These are phyloP conservation scores for Cicer bijugum DNA, from an alignment of 306 rosid species.

Conservation along the genomic window DNA sequence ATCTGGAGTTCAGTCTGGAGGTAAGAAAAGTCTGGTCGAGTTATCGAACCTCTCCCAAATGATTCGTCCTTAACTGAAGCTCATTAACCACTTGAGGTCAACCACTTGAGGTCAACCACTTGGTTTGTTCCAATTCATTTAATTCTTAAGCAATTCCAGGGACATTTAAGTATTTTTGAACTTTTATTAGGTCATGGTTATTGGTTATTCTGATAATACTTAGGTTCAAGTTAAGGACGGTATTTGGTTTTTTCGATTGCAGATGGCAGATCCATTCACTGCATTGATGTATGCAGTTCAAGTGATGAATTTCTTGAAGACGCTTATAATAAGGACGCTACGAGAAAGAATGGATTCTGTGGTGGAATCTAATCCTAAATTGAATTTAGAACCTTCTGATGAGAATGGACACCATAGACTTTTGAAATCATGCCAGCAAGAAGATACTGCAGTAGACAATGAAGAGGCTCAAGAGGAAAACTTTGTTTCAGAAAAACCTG, in stretches of 20 bases:
- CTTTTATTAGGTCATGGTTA: neutral
- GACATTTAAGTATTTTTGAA: neutral
- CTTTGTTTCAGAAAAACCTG: constrained; percentile 43
- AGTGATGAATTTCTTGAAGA: constrained; percentile 90
- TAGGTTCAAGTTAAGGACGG: neutral
- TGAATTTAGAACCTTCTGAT: constrained; percentile 58
- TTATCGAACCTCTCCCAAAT: too few species aligned
- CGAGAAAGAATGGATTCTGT: constrained; percentile 64
- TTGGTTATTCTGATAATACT: neutral
- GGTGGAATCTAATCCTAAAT: constrained; percentile 50
- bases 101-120: too few species aligned
- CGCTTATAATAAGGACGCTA: constrained; percentile 63
- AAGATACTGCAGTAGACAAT: constrained; percentile 45
- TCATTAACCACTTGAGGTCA: too few species aligned
- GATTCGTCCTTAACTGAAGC: too few species aligned
- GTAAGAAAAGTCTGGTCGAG: too few species aligned
- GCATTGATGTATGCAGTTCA: constrained; percentile 92
- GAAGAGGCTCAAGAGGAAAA: constrained; percentile 52
- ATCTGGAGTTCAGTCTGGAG: too few species aligned
- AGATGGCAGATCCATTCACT: constrained; percentile 90
- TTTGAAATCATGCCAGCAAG: constrained; percentile 50
- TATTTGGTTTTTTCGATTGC: constrained; percentile 46
- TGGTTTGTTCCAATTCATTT: neutral
- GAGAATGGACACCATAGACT: constrained; percentile 59
- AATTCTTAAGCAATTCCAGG: neutral